Evolutionary conservation across 805 yeast genomes (phyloP).

Genomic region (Candida lessepsii): DNA sequence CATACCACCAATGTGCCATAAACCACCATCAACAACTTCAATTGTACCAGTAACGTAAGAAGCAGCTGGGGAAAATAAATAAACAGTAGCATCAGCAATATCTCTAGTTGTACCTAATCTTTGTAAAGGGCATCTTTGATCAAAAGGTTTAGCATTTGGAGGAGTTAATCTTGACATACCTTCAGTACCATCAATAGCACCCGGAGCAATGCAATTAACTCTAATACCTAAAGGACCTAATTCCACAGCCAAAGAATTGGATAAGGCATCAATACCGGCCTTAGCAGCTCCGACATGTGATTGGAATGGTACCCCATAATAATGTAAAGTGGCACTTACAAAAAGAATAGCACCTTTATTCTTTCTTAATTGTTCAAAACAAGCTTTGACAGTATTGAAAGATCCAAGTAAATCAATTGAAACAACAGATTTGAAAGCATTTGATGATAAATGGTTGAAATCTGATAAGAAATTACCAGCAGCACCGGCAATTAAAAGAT

Average conservation of each 20-base stretch:
- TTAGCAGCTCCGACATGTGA: slow-evolving; percentile 92
- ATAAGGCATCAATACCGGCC: slow-evolving; percentile 90
- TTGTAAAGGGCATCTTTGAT: slow-evolving; percentile 58
- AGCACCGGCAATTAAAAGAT: slow-evolving; percentile 90
- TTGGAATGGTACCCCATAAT: slow-evolving; percentile 86
- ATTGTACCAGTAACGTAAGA: slow-evolving; percentile 73
- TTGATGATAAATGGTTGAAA: slow-evolving; percentile 71
- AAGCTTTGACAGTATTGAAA: slow-evolving; percentile 85
- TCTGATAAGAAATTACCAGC: slow-evolving; percentile 91
- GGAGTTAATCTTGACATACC: slow-evolving; percentile 69
- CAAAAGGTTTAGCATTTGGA: slow-evolving; percentile 35
- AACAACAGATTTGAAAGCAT: slow-evolving; percentile 86
- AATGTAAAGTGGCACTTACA: slow-evolving; percentile 87
- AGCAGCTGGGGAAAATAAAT: slow-evolving; percentile 80
- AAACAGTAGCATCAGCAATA: slow-evolving; percentile 86
- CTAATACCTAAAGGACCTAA: slow-evolving; percentile 87
- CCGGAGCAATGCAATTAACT: slow-evolving; percentile 87
- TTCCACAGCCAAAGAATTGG: slow-evolving; percentile 83
- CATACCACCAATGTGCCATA: slow-evolving; percentile 72
- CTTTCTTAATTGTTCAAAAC: slow-evolving; percentile 59
- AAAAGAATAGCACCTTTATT: slow-evolving; percentile 73
- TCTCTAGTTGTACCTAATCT: slow-evolving; percentile 70
- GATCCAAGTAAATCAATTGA: slow-evolving; percentile 87
- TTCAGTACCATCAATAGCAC: slow-evolving; percentile 84
- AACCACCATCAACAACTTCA: slow-evolving; percentile 85